Conservation (phyloP, 2,329 filamentous ascomycete genomes). For the Metarhizium album region DNA sequence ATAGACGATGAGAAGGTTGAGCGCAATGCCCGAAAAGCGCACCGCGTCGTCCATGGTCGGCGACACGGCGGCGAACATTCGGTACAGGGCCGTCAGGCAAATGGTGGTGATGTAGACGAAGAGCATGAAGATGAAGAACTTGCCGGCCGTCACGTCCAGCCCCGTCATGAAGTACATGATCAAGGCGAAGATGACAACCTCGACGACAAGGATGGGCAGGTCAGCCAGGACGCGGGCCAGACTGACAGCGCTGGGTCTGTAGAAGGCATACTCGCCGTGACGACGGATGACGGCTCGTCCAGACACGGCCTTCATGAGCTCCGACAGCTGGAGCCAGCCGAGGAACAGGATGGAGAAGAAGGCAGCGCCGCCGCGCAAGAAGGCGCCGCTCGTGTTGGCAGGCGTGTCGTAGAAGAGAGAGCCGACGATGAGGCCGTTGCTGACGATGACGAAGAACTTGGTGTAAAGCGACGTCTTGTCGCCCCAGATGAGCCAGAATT, state of each 20-base stretch:
- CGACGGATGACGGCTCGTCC: conserved; percentile 29
- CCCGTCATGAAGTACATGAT: conserved; percentile 35
- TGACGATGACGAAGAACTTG: conserved; percentile 68
- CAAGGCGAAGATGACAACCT: conserved; percentile 23
- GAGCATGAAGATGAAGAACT: conserved; percentile 36
- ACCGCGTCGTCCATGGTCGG: conserved; percentile 5
- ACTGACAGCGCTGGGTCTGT: conserved; percentile 25
- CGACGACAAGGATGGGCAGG: conserved; percentile 31
- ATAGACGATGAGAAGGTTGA: conserved; percentile 36
- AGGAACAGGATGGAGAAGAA: conserved; percentile 46
- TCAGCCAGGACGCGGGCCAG: conserved; percentile 29
- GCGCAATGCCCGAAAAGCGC: conserved; percentile 38
- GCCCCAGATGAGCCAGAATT: conserved; percentile 69
- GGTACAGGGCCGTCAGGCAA: conserved; percentile 56
- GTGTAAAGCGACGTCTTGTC: conserved; percentile 67
- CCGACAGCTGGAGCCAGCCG: conserved; percentile 13
- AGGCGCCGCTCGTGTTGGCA: conserved; percentile 51
- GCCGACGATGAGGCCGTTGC: conserved; percentile 63
- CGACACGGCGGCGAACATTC: conserved; percentile 15
- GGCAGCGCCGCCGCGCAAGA: conserved; percentile 36
- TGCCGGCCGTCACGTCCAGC: conserved; percentile 26
- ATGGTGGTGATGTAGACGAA: conserved; percentile 42
- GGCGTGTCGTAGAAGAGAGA: conserved; percentile 65
- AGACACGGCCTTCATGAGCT: conserved; percentile 27
- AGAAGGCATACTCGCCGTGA: conserved; percentile 28